These are phyloP conservation scores for Solanum sejunctum DNA, from an alignment of 257 asterid species.

Conservation along the genomic window DNA sequence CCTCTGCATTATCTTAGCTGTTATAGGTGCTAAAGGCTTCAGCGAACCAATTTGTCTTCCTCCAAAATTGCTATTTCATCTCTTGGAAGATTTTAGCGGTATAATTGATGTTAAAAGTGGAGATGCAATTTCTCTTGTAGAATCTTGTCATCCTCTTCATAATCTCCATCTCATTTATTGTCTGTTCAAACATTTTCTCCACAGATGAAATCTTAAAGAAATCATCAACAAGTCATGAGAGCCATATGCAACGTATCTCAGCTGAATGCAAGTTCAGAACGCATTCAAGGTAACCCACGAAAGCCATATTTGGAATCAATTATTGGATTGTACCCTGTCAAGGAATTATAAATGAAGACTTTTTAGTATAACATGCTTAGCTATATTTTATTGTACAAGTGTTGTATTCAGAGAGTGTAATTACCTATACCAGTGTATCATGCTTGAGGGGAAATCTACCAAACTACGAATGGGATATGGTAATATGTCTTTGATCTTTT, in stretches of 20 bases:
- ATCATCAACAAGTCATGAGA: conserved; percentile 35
- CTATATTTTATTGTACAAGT: neutral
- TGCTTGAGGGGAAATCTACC: conserved; percentile 54
- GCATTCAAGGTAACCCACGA: conserved; percentile 78
- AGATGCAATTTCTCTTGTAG: conserved; percentile 77
- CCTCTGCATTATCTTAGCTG: conserved; percentile 58
- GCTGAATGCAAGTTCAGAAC: conserved; percentile 85
- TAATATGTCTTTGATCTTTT: conserved; percentile 40
- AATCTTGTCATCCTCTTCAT: conserved; percentile 71
- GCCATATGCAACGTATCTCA: conserved; percentile 12
- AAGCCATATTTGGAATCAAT: conserved; percentile 72
- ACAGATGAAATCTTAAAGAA: conserved; percentile 53
- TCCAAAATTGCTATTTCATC: conserved; percentile 66
- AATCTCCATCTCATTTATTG: conserved; percentile 50
- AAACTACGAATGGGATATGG: conserved; percentile 68
- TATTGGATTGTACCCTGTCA: conserved; percentile 76
- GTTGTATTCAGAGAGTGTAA: no score
- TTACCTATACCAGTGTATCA: conserved; percentile 84
- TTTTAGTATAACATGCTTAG: neutral
- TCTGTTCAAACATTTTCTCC: conserved; percentile 50
- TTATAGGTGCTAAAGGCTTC: conserved; percentile 81
- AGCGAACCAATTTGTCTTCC: conserved; percentile 14
- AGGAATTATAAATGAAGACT: neutral
- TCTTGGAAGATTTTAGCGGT: conserved; percentile 72
- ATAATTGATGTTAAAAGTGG: conserved; percentile 82